Evolutionary conservation across 2,329 filamentous ascomycete genomes (phyloP).

Genomic region (Clarireedia hainanense): DNA sequence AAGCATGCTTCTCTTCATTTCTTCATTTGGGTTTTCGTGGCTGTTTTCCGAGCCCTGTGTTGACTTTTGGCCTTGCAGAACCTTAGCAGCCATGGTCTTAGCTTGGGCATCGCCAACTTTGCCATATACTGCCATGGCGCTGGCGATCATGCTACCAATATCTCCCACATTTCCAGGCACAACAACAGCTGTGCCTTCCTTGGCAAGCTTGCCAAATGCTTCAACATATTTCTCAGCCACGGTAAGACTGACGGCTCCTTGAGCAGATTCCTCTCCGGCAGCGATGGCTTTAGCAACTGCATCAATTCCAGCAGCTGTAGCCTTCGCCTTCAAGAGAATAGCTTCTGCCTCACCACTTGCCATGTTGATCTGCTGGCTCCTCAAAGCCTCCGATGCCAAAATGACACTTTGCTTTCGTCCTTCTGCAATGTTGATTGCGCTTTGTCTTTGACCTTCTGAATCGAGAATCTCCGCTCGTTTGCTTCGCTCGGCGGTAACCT

Average conservation of each 20-base stretch:
- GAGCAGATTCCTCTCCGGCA: constrained; percentile 65
- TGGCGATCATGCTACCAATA: constrained; percentile 93
- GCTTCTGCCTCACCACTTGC: constrained; percentile 91
- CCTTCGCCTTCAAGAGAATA: constrained; percentile 75
- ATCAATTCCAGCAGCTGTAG: constrained; percentile 83
- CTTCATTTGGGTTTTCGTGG: constrained; percentile 29
- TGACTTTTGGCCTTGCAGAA: constrained; percentile 34
- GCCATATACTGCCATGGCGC: constrained; percentile 88
- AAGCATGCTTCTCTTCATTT: constrained; percentile 40
- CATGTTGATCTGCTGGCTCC: constrained; percentile 85
- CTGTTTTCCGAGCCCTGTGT: constrained; percentile 20
- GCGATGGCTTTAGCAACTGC: constrained; percentile 71
- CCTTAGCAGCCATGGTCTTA: constrained; percentile 52
- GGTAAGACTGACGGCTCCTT: constrained; percentile 75
- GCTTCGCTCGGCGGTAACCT: constrained; percentile 93
- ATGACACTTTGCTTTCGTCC: constrained; percentile 96
- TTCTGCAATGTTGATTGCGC: constrained; percentile 97
- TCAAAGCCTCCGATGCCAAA: constrained; percentile 84
- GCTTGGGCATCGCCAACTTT: constrained; percentile 81
- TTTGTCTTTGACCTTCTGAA: constrained; percentile 92
- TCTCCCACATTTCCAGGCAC: constrained; percentile 97
- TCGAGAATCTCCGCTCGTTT: constrained; percentile 98
- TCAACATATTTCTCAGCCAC: constrained; percentile 98
- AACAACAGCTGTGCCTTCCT: constrained; percentile 91
- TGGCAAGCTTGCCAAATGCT: constrained; percentile 84